A percentile compares a stretch with the other conserved stretches of the same genome.
Conservation (phyloP, 345 rosid genomes). For the Linum trigynum region DNA sequence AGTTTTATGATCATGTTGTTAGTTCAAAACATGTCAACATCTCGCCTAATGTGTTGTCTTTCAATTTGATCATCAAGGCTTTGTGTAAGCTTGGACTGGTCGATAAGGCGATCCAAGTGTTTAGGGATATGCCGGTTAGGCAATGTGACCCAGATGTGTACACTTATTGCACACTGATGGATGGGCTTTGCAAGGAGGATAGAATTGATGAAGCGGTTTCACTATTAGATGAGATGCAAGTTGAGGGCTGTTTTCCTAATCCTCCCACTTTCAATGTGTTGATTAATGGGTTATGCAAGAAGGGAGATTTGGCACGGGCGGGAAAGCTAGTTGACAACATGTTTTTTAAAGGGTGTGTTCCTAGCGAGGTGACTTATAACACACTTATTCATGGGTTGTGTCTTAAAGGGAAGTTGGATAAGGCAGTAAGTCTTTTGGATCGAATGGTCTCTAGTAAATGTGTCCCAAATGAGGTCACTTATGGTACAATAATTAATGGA, state of each 20-base stretch:
- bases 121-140: constrained; percentile 51
- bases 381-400: constrained; percentile 82
- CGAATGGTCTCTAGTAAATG: constrained; percentile 65
- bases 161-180: constrained; percentile 85
- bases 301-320: constrained; percentile 61
- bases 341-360: constrained; percentile 84
- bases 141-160: constrained; percentile 62
- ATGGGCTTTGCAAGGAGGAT: constrained; percentile 76
- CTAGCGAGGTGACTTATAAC: constrained; percentile 77
- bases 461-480: constrained; percentile 72
- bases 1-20: constrained; percentile 50
- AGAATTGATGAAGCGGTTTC: constrained; percentile 79
- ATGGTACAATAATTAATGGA: constrained; percentile 72
- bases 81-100: constrained; percentile 64
- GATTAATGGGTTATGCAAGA: constrained; percentile 77
- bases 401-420: constrained; percentile 65
- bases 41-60: constrained; percentile 55
- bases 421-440: constrained; percentile 75
- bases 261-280: constrained; percentile 60
- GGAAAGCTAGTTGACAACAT: constrained; percentile 84
- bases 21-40: constrained; percentile 36
- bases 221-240: constrained; percentile 88
- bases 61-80: constrained; percentile 63
- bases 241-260: constrained; percentile 72
- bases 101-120: constrained; percentile 57